Conservation (phyloP, 108 stramenopile species). For the Skeletonema marinoi region DNA sequence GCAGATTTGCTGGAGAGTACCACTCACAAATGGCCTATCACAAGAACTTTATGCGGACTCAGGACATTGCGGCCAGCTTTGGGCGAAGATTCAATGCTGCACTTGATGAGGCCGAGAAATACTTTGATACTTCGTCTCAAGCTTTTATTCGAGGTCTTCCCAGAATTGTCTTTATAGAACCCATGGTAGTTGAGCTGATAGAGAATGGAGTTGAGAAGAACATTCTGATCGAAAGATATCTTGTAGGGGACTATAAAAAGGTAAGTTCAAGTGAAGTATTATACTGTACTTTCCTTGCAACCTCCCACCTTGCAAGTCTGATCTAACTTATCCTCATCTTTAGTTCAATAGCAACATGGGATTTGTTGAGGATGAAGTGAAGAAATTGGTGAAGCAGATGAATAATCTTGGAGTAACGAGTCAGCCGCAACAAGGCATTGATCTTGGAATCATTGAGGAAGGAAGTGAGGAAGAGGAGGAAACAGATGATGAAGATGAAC, state of each 20-base stretch:
- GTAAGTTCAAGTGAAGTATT: background rate
- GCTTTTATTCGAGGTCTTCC: constrained; percentile 25
- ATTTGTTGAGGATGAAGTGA: constrained; percentile 19
- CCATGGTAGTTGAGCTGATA: constrained; percentile 31
- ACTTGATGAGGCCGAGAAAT: constrained; percentile 9
- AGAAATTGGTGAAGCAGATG: constrained; percentile 10
- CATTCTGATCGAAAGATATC: constrained; percentile 39
- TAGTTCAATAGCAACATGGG: constrained; percentile 53
- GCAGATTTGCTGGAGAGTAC: constrained; percentile 48
- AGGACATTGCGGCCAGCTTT: constrained; percentile 41
- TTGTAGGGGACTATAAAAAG: constrained; percentile 49
- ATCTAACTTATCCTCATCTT: background rate
- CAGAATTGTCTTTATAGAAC: constrained; percentile 37
- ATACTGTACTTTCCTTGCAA: background rate
- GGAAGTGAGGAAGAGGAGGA: constrained; percentile 33
- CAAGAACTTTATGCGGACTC: constrained; percentile 52
- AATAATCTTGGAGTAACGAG: background rate
- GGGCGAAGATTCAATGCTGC: constrained; percentile 53
- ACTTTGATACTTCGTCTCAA: constrained; percentile 29
- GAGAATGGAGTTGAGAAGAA: constrained; percentile 22
- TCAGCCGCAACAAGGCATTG: constrained; percentile 2
- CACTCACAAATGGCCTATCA: constrained; percentile 26
- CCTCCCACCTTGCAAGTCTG: background rate
- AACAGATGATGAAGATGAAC: constrained; percentile 8
- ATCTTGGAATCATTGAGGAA: constrained; percentile 56